Conservation (phyloP, 2,329 filamentous ascomycete genomes). For the Exophiala sp. region DNA sequence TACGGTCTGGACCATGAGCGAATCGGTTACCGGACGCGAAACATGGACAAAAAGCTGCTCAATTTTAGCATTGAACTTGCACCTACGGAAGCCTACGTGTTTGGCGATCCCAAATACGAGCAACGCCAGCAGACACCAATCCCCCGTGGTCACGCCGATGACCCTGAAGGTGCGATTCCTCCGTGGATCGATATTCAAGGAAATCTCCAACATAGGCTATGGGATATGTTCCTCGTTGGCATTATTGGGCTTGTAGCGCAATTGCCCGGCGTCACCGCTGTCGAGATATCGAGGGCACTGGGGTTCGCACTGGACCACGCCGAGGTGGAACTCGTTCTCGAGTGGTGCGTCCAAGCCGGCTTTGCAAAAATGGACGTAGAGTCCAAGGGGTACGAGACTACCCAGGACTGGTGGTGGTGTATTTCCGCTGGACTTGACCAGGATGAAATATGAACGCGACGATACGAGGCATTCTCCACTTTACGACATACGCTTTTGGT, state of each 20-base stretch:
- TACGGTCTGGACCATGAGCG: slow-evolving; percentile 42
- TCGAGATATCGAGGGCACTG: slow-evolving; percentile 31
- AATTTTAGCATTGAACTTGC: slow-evolving; percentile 40
- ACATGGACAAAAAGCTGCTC: slow-evolving; percentile 42
- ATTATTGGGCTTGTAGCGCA: slow-evolving; percentile 40
- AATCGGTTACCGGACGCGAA: slow-evolving; percentile 42
- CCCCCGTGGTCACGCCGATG: slow-evolving; percentile 30
- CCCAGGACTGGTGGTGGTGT: slow-evolving; percentile 42
- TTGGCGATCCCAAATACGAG: slow-evolving; percentile 36
- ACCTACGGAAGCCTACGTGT: slow-evolving; percentile 35
- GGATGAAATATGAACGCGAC: not conserved
- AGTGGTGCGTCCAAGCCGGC: slow-evolving; percentile 16
- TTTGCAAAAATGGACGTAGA: slow-evolving; percentile 15
- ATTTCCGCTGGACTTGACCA: slow-evolving; percentile 11
- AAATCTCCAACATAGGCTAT: slow-evolving; percentile 34
- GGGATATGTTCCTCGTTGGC: slow-evolving; percentile 40
- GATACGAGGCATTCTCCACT: not conserved
- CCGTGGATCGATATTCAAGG: slow-evolving; percentile 47
- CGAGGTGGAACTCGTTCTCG: slow-evolving; percentile 17
- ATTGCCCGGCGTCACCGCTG: slow-evolving; percentile 37
- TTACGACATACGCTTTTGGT: no score
- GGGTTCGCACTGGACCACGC: slow-evolving; percentile 8
- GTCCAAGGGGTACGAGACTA: slow-evolving; percentile 32
- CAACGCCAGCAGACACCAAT: slow-evolving; percentile 26
- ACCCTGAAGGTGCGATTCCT: slow-evolving; percentile 34